phyloP scores from a whole-genome alignment of 2,329 filamentous ascomycete species.

The Exophiala calicioides region DNA sequence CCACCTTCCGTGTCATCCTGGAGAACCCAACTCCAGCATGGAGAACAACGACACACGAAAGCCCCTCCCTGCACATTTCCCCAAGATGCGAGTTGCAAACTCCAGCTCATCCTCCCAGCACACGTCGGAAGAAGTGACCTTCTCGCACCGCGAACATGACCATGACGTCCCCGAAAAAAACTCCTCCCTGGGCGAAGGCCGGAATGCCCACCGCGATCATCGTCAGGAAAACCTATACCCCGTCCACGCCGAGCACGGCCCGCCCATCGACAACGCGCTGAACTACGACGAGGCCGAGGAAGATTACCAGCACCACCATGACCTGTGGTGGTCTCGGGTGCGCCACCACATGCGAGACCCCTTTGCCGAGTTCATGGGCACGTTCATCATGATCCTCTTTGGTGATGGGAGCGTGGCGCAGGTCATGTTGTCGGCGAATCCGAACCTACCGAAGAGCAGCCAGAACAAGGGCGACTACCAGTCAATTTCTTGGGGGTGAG shows the following conservation, averaged over 20 bases:
- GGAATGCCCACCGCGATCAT: slow-evolving; percentile 11
- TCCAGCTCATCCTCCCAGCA: slow-evolving; percentile 21
- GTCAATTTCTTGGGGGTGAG: slow-evolving; percentile 43
- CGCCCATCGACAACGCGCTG: slow-evolving; percentile 31
- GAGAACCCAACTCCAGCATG: slow-evolving; percentile 5
- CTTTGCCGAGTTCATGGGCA: slow-evolving; percentile 63
- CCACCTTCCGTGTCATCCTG: too few relatives aligned
- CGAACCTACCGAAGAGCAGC: slow-evolving; percentile 24
- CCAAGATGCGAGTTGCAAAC: slow-evolving; percentile 10
- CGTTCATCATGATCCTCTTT: slow-evolving; percentile 63
- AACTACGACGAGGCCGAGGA: slow-evolving; percentile 29
- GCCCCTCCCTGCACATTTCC: slow-evolving; percentile 4
- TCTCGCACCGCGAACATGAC: slow-evolving; percentile 21
- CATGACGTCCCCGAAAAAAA: not conserved
- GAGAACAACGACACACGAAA: slow-evolving; percentile 17
- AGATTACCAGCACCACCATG: slow-evolving; percentile 36
- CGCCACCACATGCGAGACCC: slow-evolving; percentile 53
- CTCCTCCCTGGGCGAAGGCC: not conserved
- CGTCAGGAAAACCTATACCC: slow-evolving; percentile 13
- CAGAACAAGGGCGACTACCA: slow-evolving; percentile 41
- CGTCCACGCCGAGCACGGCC: slow-evolving; percentile 29
- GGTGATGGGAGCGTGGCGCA: slow-evolving; percentile 65
- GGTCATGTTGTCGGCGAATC: slow-evolving; percentile 52
- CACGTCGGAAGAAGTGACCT: slow-evolving; percentile 24
- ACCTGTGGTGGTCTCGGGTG: slow-evolving; percentile 53